Conservation (phyloP, 2,329 filamentous ascomycete genomes). For the Clarireedia paspali region DNA sequence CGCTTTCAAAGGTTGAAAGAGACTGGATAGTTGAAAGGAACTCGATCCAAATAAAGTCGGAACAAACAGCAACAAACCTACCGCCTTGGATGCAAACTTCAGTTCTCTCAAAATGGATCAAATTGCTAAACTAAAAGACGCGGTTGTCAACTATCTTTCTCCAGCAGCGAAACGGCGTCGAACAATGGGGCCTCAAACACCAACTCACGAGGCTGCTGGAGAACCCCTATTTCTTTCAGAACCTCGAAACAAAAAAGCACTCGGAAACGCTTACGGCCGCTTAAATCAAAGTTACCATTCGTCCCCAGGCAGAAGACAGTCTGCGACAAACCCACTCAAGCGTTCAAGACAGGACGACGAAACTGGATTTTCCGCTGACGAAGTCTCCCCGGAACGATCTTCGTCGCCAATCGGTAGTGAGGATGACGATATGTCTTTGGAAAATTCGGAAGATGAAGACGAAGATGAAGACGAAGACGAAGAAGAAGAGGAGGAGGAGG, state of each 20-base stretch:
- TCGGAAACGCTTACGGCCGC: conserved; percentile 9
- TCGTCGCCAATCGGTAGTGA: conserved; percentile 7
- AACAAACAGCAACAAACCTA: too few relatives aligned
- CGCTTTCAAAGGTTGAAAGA: conserved; percentile 3
- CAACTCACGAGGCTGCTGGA: conserved; percentile 7
- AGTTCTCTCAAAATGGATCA: conserved; percentile 19
- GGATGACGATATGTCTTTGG: not conserved
- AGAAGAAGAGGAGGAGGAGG: conserved; percentile 14
- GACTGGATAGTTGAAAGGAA: not conserved
- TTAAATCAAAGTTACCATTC: conserved; percentile 16
- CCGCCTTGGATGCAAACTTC: too few relatives aligned
- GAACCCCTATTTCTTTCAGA: conserved; percentile 17
- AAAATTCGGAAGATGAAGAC: not conserved
- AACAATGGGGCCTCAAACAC: conserved; percentile 21
- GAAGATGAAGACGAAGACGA: conserved; percentile 11
- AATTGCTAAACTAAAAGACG: conserved; percentile 24
- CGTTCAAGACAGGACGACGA: conserved; percentile 20
- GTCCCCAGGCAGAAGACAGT: conserved; percentile 10
- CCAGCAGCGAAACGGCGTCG: conserved; percentile 27
- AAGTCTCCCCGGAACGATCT: conserved; percentile 18
- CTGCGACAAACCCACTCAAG: conserved; percentile 19
- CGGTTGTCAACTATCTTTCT: conserved; percentile 24
- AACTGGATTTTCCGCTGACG: conserved; percentile 9
- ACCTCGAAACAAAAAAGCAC: conserved; percentile 13
- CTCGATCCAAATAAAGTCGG: not conserved